Evolutionary conservation across 768 basidiomycete genomes (phyloP), one percentile per base, ranked within the genome.

Genomic region (Mycena floridula): DNA sequence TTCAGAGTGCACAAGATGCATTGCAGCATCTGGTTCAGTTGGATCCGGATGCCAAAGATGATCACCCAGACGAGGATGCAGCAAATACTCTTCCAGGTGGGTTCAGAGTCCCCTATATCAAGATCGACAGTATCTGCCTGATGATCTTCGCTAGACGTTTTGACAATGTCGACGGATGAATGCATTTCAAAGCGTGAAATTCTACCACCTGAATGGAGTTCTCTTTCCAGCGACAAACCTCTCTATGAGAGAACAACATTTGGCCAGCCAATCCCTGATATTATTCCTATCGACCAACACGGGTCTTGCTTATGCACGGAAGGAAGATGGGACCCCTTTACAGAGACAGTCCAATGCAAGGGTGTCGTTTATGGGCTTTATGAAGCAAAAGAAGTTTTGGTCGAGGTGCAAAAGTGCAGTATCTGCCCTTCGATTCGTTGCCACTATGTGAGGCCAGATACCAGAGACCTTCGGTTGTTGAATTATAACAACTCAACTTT

Each of bases 401-500:
- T 38, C 9, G 11, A 38, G 37, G 9, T 46, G n/a, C 45, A 46
- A 24, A 24, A 4, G 21, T 46, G 45, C 45, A 18, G 24, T 25
- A 7, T 26, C 3, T 53, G 52, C 38, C 36, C 41, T 4, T 35
- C 28, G 15, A 28, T 4, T 15, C 21, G 25, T 3, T 43, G 23
- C 22, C 52, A 43, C 13, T 60, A 43, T 24, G 58, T 67, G 39
- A 62, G 65, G 4, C 63, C 64, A 4, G 65, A 69, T 23, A 48
- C 52, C 7, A 13, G 46, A 5, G 41, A 52, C 2, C 13, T 53
- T 5, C 63, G 65, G 1, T 9, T 67, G 1, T 65, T 69, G 46
- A 69, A 69, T 45, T 56, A 52, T 26, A 65, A 68, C 36, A 66
- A 67, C 47, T 41, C 32, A 3, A 39, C 46, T 4, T 26, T 66